Evolutionary conservation across 202 grass and related monocot species (phyloP), one percentile per base, ranked within the genome.

Genomic region (Carex sylvatica): DNA sequence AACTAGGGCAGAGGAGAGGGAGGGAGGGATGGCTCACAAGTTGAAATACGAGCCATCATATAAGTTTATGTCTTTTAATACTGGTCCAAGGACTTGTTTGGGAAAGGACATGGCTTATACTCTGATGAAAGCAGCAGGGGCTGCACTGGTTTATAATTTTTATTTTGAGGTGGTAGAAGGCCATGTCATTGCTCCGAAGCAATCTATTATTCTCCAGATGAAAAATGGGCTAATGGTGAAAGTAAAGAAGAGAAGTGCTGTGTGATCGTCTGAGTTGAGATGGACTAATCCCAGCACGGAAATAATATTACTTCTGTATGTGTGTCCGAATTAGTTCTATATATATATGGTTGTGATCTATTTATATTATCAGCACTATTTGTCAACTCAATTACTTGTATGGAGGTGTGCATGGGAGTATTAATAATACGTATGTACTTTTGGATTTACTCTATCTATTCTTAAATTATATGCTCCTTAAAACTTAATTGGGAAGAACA

Each of bases 51-150:
- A 89, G 85, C 89, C 94, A 6, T 88, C 94, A 0, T 97, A 91
- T 66, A 91, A 72, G 87, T 96, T 96, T 83, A 35, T 97, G 65
- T 88, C 93, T 13, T 97, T 97, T 87, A 97, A 97, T 88, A 84
- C 88, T 1, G 93, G 91, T 1, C 93, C 91, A 0, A 44, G 88
- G 85, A 91, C 87, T 1, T 97, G 93, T 65, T 87, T 97, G 33
- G 93, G 93, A 46, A 97, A 97, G 78, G 91, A 93, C 64, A 82
- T 93, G 77, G 91, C 93, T 36, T 91, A 93, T 79, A 85, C 90
- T 33, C 91, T 93, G 81, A 89, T 97, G 70, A 97, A 93, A 87
- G 85, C 84, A 9, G 88, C 78, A 18, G 93, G 83, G 24, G 88
- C 93, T 5, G 87, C 91, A 19, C 64, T 93, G n/a, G 11, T 97